phyloP scores from a whole-genome alignment of 108 stramenopile species.

The Cyclostephanos invisitatus region DNA sequence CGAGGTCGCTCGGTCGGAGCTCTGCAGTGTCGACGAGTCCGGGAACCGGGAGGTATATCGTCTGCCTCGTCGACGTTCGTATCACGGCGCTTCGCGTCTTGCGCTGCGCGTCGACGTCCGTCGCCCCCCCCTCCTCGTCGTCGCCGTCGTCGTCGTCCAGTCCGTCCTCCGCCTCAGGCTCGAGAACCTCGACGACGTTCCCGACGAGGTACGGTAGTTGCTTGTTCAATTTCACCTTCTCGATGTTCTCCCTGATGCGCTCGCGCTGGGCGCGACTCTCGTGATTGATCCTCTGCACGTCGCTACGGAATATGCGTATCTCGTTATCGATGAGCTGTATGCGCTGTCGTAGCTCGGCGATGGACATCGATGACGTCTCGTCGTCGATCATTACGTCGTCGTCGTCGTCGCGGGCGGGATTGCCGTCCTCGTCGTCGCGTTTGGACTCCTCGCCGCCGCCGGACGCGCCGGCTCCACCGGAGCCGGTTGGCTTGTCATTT shows the following conservation, averaged over 20 bases:
- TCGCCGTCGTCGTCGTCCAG: slow-evolving; percentile 70
- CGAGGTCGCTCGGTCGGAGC: slow-evolving; percentile 95
- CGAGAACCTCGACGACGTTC: slow-evolving; percentile 94
- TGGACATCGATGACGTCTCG: slow-evolving; percentile 86
- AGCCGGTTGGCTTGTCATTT: slow-evolving; percentile 24
- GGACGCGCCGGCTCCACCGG: slow-evolving; percentile 19
- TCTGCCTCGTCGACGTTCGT: slow-evolving; percentile 91
- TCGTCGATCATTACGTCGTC: slow-evolving; percentile 62
- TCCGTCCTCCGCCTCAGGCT: slow-evolving; percentile 94
- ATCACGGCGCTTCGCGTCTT: slow-evolving; percentile 87
- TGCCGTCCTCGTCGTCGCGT: slow-evolving; percentile 39
- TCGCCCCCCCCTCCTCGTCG: slow-evolving; percentile 56
- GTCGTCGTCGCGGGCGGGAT: slow-evolving; percentile 16
- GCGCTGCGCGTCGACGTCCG: slow-evolving; percentile 70
- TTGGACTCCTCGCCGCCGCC: slow-evolving; percentile 43
- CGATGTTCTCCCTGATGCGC: slow-evolving; percentile 97
- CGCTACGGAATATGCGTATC: slow-evolving; percentile 96
- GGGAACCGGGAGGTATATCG: slow-evolving; percentile 97
- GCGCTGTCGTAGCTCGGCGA: slow-evolving; percentile 93
- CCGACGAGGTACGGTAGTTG: slow-evolving; percentile 99
- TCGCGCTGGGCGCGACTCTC: slow-evolving; percentile 89
- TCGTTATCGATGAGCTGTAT: slow-evolving; percentile 97
- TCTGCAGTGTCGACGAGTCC: slow-evolving; percentile 97
- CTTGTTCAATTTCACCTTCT: slow-evolving; percentile 99
- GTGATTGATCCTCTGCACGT: slow-evolving; percentile 94